phyloP scores from a whole-genome alignment of 1,139 yeast genomes.

The Citeromyces siamensis region DNA sequence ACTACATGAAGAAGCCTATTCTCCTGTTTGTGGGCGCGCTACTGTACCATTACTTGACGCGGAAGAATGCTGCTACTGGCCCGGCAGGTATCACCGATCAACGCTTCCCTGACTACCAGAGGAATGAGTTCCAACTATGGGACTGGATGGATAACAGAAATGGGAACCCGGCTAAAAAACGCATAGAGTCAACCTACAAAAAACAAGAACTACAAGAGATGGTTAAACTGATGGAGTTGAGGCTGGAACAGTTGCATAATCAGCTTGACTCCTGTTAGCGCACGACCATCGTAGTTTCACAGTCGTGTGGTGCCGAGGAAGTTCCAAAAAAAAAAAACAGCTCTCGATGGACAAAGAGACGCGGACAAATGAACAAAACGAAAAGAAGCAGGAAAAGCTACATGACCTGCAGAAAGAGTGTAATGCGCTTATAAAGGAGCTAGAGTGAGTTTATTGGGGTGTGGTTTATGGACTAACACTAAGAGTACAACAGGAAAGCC shows the following conservation, averaged over 20 bases:
- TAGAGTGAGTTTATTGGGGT: slow-evolving; percentile 6
- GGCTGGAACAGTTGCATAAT: slow-evolving; percentile 12
- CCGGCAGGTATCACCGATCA: slow-evolving; percentile 15
- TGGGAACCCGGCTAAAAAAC: slow-evolving; percentile 11
- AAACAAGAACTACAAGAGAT: slow-evolving; percentile 14
- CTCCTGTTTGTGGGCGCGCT: background rate
- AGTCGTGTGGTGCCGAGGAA: no score
- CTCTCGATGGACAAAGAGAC: no score
- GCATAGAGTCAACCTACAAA: slow-evolving; percentile 4
- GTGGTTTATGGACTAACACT: background rate
- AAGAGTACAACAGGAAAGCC: slow-evolving; percentile 4
- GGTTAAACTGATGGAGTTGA: slow-evolving; percentile 13
- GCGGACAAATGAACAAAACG: background rate
- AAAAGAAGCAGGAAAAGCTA: slow-evolving; percentile 7
- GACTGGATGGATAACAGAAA: slow-evolving; percentile 63
- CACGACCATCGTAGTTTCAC: no score
- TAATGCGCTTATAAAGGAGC: slow-evolving; percentile 9
- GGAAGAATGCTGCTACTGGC: slow-evolving; percentile 30
- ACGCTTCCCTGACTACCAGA: slow-evolving; percentile 12
- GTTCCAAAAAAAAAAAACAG: no score
- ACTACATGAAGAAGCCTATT: background rate
- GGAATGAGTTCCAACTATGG: slow-evolving; percentile 65
- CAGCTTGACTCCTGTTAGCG: no score
- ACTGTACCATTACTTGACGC: slow-evolving; percentile 9
- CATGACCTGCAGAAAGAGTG: slow-evolving; percentile 10